Base-by-base conservation (phyloP, 192 early-diverging fungal genomes). In the Podila minutissima region DNA sequence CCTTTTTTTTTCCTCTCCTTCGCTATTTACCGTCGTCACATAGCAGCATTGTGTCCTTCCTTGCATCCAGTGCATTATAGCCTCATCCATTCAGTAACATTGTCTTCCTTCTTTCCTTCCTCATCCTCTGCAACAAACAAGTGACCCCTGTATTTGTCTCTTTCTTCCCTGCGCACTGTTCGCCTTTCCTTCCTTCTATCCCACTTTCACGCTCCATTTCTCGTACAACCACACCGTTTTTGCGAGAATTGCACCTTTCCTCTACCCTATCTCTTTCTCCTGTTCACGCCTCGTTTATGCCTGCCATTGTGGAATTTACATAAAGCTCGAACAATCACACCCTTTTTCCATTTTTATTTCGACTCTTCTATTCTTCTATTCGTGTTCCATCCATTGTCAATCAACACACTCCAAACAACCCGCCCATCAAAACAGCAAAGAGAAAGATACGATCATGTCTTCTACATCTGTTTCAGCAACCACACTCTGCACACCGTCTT, bases 401-500 rank as follows among this genome's bases (percentile, higher is more conserved):
- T 10, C 32, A 9, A 26, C 11, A 10, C 7, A 11, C 62, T n/a
- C 17, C 20, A 31, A 13, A 13, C 22, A 28, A 24, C 33, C 9
- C 49, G 26, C 64, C 29, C 32, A 5, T 32, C 29, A 46, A 26
- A 11, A 58, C 62, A 15, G 33, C 32, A 26, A 29, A 31, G 19
- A 53, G 32, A 17, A 19, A 38, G 19, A 15, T 10, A 24, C 35
- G 31, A 33, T 11, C 57, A 67, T 71, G 63, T 59, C 63, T 48
- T 63, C 66, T 49, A 33, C 73, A 4, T 59, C 57, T 15, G 29
- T 37, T 5, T 69, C 68, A 49, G 20, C 60, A 24, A 55, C 62
- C 35, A 55, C 62, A 19, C 35, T 65, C 22, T 29, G 58, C 26
- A 50, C 55, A 2, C n/a, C 57, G 2, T 19, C 51, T 20, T 31